phyloP scores from a whole-genome alignment of 2,329 filamentous ascomycete species.

The Alternaria tenuissima region DNA sequence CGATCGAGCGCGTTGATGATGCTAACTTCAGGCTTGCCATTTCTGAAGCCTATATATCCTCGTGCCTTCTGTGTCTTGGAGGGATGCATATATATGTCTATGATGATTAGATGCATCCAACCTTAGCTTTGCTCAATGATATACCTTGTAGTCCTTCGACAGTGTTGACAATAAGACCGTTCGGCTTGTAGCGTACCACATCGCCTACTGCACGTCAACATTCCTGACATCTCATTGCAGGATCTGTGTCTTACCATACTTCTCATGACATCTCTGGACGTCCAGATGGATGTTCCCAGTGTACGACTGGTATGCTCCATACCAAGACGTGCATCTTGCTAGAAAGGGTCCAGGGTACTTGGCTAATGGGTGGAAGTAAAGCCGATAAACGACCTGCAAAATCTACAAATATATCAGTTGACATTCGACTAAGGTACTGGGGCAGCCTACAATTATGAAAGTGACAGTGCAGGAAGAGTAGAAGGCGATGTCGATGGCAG shows the following conservation, averaged over 20 bases:
- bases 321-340: conserved; percentile 7
- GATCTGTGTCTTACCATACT: conserved; percentile 1
- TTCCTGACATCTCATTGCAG: neutral
- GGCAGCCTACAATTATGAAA: neutral
- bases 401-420: neutral
- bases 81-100: neutral
- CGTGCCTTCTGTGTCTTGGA: neutral
- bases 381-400: neutral
- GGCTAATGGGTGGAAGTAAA: conserved; percentile 9
- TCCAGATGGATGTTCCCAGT: conserved; percentile 5
- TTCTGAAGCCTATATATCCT: neutral
- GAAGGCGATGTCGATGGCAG: neutral
- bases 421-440: neutral
- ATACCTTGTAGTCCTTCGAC: conserved; percentile 6
- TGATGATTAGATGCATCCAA: neutral
- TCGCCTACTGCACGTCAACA: neutral
- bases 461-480: neutral
- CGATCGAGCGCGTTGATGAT: conserved; percentile 4
- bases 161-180: conserved; percentile 9
- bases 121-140: neutral
- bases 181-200: conserved; percentile 9
- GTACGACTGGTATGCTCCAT: conserved; percentile 6
- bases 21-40: neutral
- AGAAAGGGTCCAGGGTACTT: conserved; percentile 6
- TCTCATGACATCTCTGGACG: conserved; percentile 6